Percentiles rank a stretch among this genome's conserved stretches.
Evolutionary conservation across 306 rosid species (phyloP).

Genomic region (Argentina anserina): DNA sequence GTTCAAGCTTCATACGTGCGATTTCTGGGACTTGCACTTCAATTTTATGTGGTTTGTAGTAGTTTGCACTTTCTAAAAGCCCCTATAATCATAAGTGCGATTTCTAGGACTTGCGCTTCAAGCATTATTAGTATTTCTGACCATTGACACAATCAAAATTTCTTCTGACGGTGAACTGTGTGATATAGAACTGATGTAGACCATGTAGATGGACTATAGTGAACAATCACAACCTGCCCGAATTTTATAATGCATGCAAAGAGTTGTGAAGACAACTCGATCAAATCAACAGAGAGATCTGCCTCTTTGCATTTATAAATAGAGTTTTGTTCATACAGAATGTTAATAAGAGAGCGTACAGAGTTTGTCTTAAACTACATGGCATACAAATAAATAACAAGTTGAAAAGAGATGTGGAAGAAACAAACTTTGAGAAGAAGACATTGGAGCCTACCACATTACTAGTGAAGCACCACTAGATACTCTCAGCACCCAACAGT

Average conservation of each 20-base stretch:
- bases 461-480: background rate
- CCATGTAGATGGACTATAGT: background rate
- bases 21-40: no score
- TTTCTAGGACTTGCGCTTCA: no score
- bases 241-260: background rate
- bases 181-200: no score
- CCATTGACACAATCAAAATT: no score
- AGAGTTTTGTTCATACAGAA: background rate
- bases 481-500: constrained; percentile 31
- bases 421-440: background rate
- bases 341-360: background rate
- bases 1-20: background rate
- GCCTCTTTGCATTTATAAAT: background rate
- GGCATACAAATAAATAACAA: background rate
- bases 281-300: background rate
- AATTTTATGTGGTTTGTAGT: no score
- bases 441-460: background rate
- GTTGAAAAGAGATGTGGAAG: background rate
- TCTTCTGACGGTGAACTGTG: no score
- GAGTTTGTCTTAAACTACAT: background rate
- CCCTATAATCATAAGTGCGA: no score
- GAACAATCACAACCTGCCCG: background rate
- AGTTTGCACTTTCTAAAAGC: no score
- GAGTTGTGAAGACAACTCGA: background rate
- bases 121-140: no score